Evolutionary conservation across 1,284 basidiomycete genomes (phyloP).

Genomic region (Pyrrhoderma lamaoense): DNA sequence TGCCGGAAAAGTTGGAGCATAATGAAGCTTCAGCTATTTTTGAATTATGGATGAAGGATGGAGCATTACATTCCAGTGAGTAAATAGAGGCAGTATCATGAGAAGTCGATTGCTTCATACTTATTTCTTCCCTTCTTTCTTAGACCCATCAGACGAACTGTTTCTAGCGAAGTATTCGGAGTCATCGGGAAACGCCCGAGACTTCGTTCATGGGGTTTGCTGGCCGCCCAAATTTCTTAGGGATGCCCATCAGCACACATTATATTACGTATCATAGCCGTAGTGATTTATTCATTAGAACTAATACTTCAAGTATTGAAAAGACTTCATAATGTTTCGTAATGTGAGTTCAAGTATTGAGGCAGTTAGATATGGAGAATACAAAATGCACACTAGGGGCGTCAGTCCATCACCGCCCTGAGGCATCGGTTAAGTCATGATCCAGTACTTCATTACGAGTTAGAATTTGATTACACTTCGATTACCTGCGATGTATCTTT

Average conservation of each 20-base stretch:
- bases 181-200: slow-evolving; percentile 62
- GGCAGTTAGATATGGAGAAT: background rate
- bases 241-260: background rate
- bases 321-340: background rate
- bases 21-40: slow-evolving; percentile 62
- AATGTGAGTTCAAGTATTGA: too few relatives aligned
- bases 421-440: too few relatives aligned
- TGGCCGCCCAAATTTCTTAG: slow-evolving; percentile 29
- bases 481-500: too few relatives aligned
- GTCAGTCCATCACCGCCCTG: too few relatives aligned
- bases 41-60: slow-evolving; percentile 60
- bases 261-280: background rate
- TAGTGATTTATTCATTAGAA: background rate
- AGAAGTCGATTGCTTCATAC: slow-evolving; percentile 1
- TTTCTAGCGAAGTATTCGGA: slow-evolving; percentile 71
- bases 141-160: slow-evolving; percentile 51
- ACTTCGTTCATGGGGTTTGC: slow-evolving; percentile 67
- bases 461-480: too few relatives aligned
- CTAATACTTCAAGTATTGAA: background rate
- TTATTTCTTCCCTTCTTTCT: slow-evolving; percentile 16
- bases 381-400: too few relatives aligned
- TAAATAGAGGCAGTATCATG: slow-evolving; percentile 11
- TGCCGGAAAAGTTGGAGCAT: slow-evolving; percentile 52
- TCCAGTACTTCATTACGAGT: too few relatives aligned
- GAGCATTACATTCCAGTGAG: slow-evolving; percentile 43